Evolutionary conservation across 805 yeast species (phyloP).

Genomic region (Metschnikowia lunata): DNA sequence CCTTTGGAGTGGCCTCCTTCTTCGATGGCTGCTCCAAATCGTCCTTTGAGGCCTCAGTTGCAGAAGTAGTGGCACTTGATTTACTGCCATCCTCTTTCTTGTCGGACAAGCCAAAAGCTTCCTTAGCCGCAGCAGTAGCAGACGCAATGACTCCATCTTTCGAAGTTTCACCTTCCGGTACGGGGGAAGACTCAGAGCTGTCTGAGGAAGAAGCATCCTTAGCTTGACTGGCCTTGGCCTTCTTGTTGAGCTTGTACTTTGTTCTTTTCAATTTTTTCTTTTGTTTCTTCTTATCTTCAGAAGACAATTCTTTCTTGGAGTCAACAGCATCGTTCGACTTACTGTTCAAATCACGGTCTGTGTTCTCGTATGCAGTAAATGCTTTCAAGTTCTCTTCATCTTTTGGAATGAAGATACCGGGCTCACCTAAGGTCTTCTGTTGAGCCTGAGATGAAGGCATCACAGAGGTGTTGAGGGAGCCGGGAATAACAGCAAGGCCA

Average conservation of each 20-base stretch:
- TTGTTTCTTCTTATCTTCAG: conserved; percentile 29
- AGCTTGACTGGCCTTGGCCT: conserved; percentile 19
- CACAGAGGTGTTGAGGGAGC: conserved; percentile 34
- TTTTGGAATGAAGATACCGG: conserved; percentile 66
- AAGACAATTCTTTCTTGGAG: conserved; percentile 13
- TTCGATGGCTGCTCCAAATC: not conserved
- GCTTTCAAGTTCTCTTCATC: conserved; percentile 64
- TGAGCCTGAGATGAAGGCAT: conserved; percentile 43
- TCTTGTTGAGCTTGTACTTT: conserved; percentile 41
- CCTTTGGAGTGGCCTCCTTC: not conserved
- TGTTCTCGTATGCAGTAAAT: conserved; percentile 54
- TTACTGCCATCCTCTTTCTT: not conserved
- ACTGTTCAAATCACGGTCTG: conserved; percentile 43
- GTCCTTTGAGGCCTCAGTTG: conserved; percentile 2
- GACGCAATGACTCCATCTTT: not conserved
- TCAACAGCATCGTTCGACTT: conserved; percentile 17
- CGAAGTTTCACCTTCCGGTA: conserved; percentile 6
- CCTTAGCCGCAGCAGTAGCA: conserved; percentile 5
- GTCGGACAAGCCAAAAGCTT: conserved; percentile 2
- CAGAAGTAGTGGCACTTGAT: not conserved
- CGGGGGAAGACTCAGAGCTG: conserved; percentile 8
- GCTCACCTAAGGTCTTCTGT: conserved; percentile 55
- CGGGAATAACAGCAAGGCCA: conserved; percentile 12
- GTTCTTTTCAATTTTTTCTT: conserved; percentile 43
- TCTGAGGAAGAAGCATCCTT: conserved; percentile 7